Evolutionary conservation across 305 asterid species (phyloP).

Genomic region (Plantago coronopus): DNA sequence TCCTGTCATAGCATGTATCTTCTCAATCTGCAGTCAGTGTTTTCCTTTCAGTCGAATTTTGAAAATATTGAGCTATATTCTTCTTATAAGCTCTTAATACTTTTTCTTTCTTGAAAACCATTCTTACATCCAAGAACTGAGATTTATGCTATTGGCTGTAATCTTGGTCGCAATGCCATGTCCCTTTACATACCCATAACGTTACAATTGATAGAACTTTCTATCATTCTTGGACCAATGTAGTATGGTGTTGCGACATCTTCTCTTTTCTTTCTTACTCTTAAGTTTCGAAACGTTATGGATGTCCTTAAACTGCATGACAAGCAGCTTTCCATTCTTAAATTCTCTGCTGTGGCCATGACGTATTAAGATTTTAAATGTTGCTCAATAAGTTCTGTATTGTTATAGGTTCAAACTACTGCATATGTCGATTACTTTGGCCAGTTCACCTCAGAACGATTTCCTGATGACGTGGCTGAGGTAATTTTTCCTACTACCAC

Average conservation of each 20-base stretch:
- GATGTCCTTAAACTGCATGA: background rate
- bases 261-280: background rate
- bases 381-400: conserved; percentile 15
- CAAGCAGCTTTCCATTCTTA: background rate
- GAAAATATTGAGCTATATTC: no score
- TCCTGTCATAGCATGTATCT: no score
- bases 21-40: no score
- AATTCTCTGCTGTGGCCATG: background rate
- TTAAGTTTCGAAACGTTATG: background rate
- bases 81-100: no score
- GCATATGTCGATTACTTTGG: conserved; percentile 97
- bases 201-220: no score
- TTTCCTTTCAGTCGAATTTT: no score
- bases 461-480: conserved; percentile 98
- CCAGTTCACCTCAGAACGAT: conserved; percentile 91
- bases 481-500: conserved; percentile 36
- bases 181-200: no score
- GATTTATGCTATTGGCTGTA: no score
- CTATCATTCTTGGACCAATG: background rate
- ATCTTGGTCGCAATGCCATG: no score
- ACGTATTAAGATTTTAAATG: conserved; percentile 1
- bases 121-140: no score
- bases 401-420: conserved; percentile 70
- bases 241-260: background rate
- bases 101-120: no score